Evolutionary conservation across 257 asterid species (phyloP).

Genomic region (Linaria vulgaris): DNA sequence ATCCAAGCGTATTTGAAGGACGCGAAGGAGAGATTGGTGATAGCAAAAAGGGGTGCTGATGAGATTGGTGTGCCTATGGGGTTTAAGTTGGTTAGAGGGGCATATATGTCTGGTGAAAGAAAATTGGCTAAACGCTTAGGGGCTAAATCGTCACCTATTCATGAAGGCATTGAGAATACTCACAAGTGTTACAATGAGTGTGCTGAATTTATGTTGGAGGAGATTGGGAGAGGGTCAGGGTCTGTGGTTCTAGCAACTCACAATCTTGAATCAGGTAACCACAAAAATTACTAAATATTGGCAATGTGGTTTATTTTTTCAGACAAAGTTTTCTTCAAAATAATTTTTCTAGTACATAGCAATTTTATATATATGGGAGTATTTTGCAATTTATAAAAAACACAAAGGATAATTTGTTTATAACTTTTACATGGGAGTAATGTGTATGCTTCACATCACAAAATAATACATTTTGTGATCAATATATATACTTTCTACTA

Average conservation of each 20-base stretch:
- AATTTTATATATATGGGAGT: too few relatives aligned
- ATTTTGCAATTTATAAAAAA: too few relatives aligned
- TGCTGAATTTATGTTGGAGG: slow-evolving; percentile 52
- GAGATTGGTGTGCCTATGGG: slow-evolving; percentile 57
- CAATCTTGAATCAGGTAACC: slow-evolving; percentile 68
- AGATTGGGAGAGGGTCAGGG: slow-evolving; percentile 56
- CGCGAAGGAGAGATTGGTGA: slow-evolving; percentile 54
- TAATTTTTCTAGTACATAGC: too few relatives aligned
- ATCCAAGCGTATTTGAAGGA: slow-evolving; percentile 76
- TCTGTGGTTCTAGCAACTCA: slow-evolving; percentile 83
- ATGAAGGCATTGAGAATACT: slow-evolving; percentile 45
- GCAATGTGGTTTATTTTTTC: too few relatives aligned
- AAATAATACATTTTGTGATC: too few relatives aligned
- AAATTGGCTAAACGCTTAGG: slow-evolving; percentile 40
- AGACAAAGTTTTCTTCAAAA: too few relatives aligned
- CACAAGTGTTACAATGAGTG: slow-evolving; percentile 64
- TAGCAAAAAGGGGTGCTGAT: slow-evolving; percentile 56
- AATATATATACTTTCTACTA: too few relatives aligned
- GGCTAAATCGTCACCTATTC: slow-evolving; percentile 62
- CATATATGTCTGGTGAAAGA: slow-evolving; percentile 64
- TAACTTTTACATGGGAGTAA: too few relatives aligned
- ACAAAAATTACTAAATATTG: too few relatives aligned
- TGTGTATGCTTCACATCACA: too few relatives aligned
- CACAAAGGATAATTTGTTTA: too few relatives aligned
- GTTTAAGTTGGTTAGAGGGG: slow-evolving; percentile 82